A percentile compares a stretch with the other conserved stretches of the same genome.
phyloP scores from a whole-genome alignment of 2,329 filamentous ascomycete species.

The Colletotrichum sp. region DNA sequence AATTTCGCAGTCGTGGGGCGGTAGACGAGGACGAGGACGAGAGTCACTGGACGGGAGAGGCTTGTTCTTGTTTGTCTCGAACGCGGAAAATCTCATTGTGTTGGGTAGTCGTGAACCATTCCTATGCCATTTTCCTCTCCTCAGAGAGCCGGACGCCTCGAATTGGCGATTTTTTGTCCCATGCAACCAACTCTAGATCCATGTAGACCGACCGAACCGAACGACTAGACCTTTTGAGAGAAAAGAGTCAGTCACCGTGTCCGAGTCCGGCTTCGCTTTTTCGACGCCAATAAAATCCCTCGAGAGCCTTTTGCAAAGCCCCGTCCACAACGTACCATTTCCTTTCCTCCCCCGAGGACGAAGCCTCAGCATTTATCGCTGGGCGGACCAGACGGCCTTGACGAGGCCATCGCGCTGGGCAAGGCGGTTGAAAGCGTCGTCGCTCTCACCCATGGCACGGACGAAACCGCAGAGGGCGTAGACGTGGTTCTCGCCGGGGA shows the following conservation, averaged over 20 bases:
- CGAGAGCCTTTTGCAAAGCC: background rate
- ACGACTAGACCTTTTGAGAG: conserved; percentile 17
- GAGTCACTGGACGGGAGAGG: background rate
- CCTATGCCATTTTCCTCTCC: conserved; percentile 24
- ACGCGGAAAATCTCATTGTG: conserved; percentile 33
- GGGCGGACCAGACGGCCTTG: conserved; percentile 93
- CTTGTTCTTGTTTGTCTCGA: conserved; percentile 38
- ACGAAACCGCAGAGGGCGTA: conserved; percentile 99
- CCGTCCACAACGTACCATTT: conserved; percentile 15
- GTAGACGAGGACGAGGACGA: background rate
- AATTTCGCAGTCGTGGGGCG: background rate
- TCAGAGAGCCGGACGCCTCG: conserved; percentile 49
- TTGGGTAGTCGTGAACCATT: conserved; percentile 25
- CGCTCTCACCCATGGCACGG: conserved; percentile 95
- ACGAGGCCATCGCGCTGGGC: conserved; percentile 95
- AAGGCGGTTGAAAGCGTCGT: conserved; percentile 95
- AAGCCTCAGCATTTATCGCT: conserved; percentile 54
- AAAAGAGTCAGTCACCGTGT: background rate
- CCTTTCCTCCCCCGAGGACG: conserved; percentile 8
- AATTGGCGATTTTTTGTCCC: conserved; percentile 34
- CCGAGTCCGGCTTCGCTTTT: background rate
- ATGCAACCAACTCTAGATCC: conserved; percentile 26
- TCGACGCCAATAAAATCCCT: background rate
- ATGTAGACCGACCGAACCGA: conserved; percentile 25
- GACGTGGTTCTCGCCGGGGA: conserved; percentile 94